Evolutionary conservation across 2,329 filamentous ascomycete species (phyloP).

Genomic region (Microcyclospora tardicrescens): DNA sequence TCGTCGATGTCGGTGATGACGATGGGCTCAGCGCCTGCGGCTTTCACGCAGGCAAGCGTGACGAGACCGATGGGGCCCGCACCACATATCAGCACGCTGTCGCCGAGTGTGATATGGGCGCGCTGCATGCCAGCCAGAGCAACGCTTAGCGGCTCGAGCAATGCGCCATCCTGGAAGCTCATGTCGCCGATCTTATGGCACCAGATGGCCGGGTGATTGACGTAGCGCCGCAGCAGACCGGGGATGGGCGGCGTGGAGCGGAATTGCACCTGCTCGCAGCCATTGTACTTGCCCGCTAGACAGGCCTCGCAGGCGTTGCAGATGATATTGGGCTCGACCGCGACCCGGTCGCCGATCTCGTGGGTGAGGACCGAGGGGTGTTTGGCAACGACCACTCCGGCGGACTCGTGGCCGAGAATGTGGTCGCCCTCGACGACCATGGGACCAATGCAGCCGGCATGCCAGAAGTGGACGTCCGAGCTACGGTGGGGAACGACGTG

Average conservation of each 20-base stretch:
- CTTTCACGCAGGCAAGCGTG: conserved; percentile 68
- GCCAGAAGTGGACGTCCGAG: conserved; percentile 96
- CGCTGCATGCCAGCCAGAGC: conserved; percentile 79
- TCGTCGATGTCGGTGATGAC: conserved; percentile 93
- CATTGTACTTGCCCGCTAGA: conserved; percentile 87
- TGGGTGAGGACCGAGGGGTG: conserved; percentile 68
- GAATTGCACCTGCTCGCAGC: conserved; percentile 75
- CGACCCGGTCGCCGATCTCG: conserved; percentile 78
- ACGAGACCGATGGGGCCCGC: conserved; percentile 90
- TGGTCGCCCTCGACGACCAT: conserved; percentile 87
- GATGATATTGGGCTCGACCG: conserved; percentile 87
- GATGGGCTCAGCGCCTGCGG: conserved; percentile 78
- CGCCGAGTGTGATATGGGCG: conserved; percentile 66
- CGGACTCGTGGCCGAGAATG: conserved; percentile 88
- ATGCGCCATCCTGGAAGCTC: conserved; percentile 79
- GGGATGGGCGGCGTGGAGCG: conserved; percentile 81
- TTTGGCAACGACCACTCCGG: conserved; percentile 66
- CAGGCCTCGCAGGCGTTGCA: conserved; percentile 86
- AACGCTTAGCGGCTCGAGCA: conserved; percentile 83
- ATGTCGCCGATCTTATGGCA: conserved; percentile 93
- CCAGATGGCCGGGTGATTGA: conserved; percentile 89
- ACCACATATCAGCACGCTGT: conserved; percentile 78
- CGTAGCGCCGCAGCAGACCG: conserved; percentile 78
- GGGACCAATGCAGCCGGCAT: conserved; percentile 83
- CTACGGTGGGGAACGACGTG: conserved; percentile 29